Conservation (phyloP, 768 basidiomycete species). For the Russula dissimulans region DNA sequence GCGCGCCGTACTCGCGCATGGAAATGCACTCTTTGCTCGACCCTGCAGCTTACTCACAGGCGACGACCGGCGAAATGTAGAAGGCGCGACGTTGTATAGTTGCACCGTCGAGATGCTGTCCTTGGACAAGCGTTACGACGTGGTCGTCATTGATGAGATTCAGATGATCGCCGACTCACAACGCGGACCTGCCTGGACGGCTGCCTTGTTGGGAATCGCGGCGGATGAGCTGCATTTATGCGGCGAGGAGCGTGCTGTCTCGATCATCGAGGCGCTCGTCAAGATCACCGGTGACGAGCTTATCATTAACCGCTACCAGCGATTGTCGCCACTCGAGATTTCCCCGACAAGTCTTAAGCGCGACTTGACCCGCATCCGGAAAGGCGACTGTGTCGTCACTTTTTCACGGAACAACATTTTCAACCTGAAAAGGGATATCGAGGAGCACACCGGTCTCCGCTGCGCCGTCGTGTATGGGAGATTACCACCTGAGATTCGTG, state of each 20-base stretch:
- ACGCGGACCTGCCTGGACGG: constrained; percentile 78
- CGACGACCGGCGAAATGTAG: constrained; percentile 74
- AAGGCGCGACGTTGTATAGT: constrained; percentile 48
- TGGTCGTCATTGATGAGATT: constrained; percentile 94
- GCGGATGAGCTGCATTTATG: constrained; percentile 89
- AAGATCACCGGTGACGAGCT: constrained; percentile 75
- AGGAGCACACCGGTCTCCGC: constrained; percentile 58
- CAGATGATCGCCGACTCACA: constrained; percentile 82
- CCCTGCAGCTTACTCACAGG: constrained; percentile 85
- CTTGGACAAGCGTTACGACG: constrained; percentile 40
- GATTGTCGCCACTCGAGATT: constrained; percentile 76
- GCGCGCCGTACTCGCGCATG: constrained; percentile 24
- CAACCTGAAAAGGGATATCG: constrained; percentile 59
- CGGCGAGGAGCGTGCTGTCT: constrained; percentile 88
- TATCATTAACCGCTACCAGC: constrained; percentile 71
- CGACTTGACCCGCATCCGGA: constrained; percentile 49
- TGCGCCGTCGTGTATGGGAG: constrained; percentile 93
- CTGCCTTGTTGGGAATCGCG: constrained; percentile 62
- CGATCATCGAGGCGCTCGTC: constrained; percentile 62
- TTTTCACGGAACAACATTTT: constrained; percentile 77
- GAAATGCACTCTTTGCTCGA: constrained; percentile 43
- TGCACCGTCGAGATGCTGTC: constrained; percentile 94
- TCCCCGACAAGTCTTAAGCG: constrained; percentile 54
- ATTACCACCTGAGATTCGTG: constrained; percentile 84
- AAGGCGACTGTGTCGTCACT: constrained; percentile 87